Conservation (phyloP, 2,329 filamentous ascomycete genomes). For the Dactylellina sp. region DNA sequence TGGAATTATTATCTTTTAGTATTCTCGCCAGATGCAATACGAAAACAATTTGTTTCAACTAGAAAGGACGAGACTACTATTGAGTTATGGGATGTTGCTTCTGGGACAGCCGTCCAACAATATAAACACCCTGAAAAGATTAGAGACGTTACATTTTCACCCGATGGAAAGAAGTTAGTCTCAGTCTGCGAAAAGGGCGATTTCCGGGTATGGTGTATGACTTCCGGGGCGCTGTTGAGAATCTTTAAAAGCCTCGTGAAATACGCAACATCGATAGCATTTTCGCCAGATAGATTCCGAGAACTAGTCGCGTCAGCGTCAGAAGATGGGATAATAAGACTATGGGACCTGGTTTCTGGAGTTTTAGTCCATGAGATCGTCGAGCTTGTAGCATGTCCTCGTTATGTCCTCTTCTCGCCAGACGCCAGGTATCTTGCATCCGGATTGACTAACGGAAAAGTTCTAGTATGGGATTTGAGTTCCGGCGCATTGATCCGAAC, state of each 20-base stretch:
- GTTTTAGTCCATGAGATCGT: background rate
- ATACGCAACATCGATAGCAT: background rate
- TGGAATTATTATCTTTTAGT: background rate
- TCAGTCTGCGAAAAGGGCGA: background rate
- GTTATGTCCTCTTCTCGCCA: constrained; percentile 46
- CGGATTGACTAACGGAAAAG: constrained; percentile 42
- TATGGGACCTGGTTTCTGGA: constrained; percentile 24
- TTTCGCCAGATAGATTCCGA: constrained; percentile 5
- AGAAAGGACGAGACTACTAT: too few relatives aligned
- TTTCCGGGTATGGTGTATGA: constrained; percentile 2
- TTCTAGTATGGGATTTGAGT: constrained; percentile 65
- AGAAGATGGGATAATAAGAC: constrained; percentile 65
- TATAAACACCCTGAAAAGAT: constrained; percentile 20
- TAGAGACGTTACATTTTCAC: constrained; percentile 64
- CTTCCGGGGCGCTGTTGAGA: constrained; percentile 1
- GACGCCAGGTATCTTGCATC: constrained; percentile 20
- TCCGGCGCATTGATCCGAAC: background rate
- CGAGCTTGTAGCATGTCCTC: background rate
- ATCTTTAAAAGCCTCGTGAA: background rate
- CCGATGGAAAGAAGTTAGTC: constrained; percentile 72
- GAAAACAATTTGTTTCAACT: too few relatives aligned
- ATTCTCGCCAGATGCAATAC: too few relatives aligned
- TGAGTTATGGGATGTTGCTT: too few relatives aligned
- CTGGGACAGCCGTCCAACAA: too few relatives aligned
- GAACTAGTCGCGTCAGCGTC: constrained; percentile 55